Percentiles rank a stretch among this genome's conserved stretches.
Evolutionary conservation across 2,329 filamentous ascomycete genomes (phyloP).

Genomic region (Thermothelomyces thermophilus): DNA sequence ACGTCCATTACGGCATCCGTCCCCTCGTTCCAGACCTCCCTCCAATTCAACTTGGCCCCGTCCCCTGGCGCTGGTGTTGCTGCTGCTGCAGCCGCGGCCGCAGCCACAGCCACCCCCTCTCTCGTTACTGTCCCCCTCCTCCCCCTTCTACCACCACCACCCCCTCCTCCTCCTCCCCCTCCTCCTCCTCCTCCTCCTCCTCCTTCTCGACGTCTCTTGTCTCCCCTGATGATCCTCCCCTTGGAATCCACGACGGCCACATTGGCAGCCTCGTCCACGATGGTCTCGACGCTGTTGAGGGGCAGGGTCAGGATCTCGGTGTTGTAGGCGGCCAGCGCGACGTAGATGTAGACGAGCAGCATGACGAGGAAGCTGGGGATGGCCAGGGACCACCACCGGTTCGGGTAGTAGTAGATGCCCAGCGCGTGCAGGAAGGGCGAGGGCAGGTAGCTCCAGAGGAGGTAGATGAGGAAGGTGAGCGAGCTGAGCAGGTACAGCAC

Average conservation of each 20-base stretch:
- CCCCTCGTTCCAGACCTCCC: conserved; percentile 77
- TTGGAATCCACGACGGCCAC: conserved; percentile 73
- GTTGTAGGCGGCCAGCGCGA: conserved; percentile 87
- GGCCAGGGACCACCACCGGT: conserved; percentile 95
- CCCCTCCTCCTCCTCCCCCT: conserved; percentile 23
- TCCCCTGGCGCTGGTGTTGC: no score
- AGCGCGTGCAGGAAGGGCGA: conserved; percentile 86
- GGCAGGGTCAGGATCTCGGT: conserved; percentile 79
- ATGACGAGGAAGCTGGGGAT: conserved; percentile 88
- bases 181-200: conserved; percentile 33
- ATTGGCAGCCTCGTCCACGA: conserved; percentile 85
- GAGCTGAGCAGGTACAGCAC: conserved; percentile 89
- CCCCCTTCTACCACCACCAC: background rate
- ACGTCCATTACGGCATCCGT: conserved; percentile 98
- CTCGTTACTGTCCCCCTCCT: conserved; percentile 12
- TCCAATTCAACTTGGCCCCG: conserved; percentile 56
- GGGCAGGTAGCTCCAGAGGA: conserved; percentile 84
- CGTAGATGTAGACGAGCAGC: conserved; percentile 84
- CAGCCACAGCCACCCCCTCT: conserved; percentile 15
- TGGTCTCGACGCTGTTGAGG: conserved; percentile 72
- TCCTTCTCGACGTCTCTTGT: conserved; percentile 32
- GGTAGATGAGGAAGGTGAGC: conserved; percentile 66
- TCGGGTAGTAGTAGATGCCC: conserved; percentile 93
- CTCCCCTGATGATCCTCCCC: conserved; percentile 43
- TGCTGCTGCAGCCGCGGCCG: background rate